These are phyloP conservation scores for Mycena olivaceomarginata DNA, from an alignment of 768 basidiomycete genomes.

Conservation along the genomic window DNA sequence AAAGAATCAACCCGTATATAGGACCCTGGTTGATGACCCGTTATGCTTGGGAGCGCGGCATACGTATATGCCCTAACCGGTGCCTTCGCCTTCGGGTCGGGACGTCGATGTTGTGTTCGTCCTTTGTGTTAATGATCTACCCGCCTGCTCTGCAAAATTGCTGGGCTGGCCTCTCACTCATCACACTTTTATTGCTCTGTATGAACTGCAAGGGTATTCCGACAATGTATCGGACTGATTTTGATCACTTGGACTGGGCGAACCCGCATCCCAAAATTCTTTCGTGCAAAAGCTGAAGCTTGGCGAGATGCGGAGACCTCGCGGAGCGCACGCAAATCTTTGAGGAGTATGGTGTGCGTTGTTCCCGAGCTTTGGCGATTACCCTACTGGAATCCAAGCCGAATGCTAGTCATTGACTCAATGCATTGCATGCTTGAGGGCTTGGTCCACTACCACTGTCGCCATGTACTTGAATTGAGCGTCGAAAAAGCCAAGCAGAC, in stretches of 20 bases:
- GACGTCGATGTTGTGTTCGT: slow-evolving; percentile 15
- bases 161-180: slow-evolving; percentile 40
- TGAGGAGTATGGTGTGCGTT: slow-evolving; percentile 43
- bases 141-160: slow-evolving; percentile 47
- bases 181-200: slow-evolving; percentile 49
- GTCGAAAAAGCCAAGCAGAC: slow-evolving; percentile 1
- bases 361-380: slow-evolving; percentile 50
- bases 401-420: slow-evolving; percentile 49
- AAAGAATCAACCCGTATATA: slow-evolving; percentile 43
- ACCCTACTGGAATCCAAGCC: slow-evolving; percentile 52
- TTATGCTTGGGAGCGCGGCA: slow-evolving; percentile 38
- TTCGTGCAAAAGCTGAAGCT: slow-evolving; percentile 28
- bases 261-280: slow-evolving; percentile 20
- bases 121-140: slow-evolving; percentile 52
- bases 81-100: not conserved
- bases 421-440: slow-evolving; percentile 56
- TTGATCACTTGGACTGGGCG: slow-evolving; percentile 31
- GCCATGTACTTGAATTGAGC: slow-evolving; percentile 38
- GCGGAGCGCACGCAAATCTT: slow-evolving; percentile 41
- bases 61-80: slow-evolving; percentile 35
- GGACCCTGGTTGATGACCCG: slow-evolving; percentile 49
- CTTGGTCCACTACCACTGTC: slow-evolving; percentile 43
- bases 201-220: slow-evolving; percentile 45
- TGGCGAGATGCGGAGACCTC: slow-evolving; percentile 31
- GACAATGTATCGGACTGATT: slow-evolving; percentile 31